Conservation (phyloP, 2,329 filamentous ascomycete species). For the Cladophialophora bantiana region DNA sequence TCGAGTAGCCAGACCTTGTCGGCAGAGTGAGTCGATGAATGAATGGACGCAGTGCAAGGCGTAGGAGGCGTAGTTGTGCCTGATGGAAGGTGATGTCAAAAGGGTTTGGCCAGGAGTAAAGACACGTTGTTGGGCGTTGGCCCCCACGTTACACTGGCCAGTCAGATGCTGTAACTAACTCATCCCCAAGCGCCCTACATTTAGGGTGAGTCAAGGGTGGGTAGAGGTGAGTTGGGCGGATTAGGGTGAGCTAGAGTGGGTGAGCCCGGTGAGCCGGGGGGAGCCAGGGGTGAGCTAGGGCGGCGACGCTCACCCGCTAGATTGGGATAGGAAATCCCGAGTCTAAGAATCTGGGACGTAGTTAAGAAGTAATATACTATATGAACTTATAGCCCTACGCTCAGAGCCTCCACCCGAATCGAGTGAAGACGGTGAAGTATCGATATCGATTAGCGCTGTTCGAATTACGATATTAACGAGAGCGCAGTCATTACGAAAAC, state of each 20-base stretch:
- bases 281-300: constrained; percentile 7
- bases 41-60: background rate
- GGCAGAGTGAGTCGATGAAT: background rate
- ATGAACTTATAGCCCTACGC: too few relatives aligned
- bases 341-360: constrained; percentile 8
- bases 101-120: background rate
- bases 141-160: background rate
- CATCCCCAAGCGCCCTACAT: background rate
- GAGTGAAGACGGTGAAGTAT: too few relatives aligned
- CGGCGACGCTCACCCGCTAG: constrained; percentile 13
- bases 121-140: background rate
- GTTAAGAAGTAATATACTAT: background rate
- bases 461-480: too few relatives aligned
- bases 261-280: background rate
- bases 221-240: too few relatives aligned
- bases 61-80: background rate
- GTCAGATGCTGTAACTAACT: background rate
- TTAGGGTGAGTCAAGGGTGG: background rate
- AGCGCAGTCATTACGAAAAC: too few relatives aligned
- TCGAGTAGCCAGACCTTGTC: background rate
- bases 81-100: too few relatives aligned
- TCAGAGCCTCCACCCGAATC: too few relatives aligned
- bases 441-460: too few relatives aligned
- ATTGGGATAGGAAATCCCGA: constrained; percentile 1
- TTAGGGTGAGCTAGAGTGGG: constrained; percentile 4